phyloP scores from a whole-genome alignment of 306 rosid species.

The Corylus americana region DNA sequence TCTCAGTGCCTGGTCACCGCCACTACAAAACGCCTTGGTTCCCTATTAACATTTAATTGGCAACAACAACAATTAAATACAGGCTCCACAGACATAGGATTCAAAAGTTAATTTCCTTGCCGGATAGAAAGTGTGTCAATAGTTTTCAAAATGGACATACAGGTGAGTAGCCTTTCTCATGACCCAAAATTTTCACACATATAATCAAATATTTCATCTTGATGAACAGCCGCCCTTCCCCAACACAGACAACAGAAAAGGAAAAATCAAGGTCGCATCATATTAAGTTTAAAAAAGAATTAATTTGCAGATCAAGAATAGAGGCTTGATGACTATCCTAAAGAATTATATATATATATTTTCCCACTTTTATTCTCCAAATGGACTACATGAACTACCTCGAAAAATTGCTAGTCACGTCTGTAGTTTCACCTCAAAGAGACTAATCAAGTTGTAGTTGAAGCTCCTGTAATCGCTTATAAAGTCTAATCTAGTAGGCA shows the following conservation, averaged over 20 bases:
- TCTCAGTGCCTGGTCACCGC: constrained; percentile 88
- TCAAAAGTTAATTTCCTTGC: neutral
- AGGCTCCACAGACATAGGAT: constrained; percentile 6
- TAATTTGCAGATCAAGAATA: neutral
- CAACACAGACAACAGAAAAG: neutral
- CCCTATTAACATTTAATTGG: constrained; percentile 48
- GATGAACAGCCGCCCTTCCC: neutral
- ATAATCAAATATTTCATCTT: neutral
- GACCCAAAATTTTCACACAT: neutral
- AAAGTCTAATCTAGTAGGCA: too few species aligned
- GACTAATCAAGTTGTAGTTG: too few species aligned
- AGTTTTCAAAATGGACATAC: neutral
- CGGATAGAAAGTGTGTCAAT: neutral
- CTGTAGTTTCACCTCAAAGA: too few species aligned
- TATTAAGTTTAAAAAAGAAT: neutral
- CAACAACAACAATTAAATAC: constrained; percentile 2
- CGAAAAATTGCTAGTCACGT: too few species aligned
- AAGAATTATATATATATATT: too few species aligned
- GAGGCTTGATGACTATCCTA: neutral
- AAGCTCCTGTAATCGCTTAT: too few species aligned
- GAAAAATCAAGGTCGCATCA: neutral
- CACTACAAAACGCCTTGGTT: constrained; percentile 83
- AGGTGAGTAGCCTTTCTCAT: neutral
- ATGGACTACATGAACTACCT: neutral
- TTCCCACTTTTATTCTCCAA: neutral